phyloP scores from a whole-genome alignment of 2,329 filamentous ascomycete species.

The Stenocarpella maydis region DNA sequence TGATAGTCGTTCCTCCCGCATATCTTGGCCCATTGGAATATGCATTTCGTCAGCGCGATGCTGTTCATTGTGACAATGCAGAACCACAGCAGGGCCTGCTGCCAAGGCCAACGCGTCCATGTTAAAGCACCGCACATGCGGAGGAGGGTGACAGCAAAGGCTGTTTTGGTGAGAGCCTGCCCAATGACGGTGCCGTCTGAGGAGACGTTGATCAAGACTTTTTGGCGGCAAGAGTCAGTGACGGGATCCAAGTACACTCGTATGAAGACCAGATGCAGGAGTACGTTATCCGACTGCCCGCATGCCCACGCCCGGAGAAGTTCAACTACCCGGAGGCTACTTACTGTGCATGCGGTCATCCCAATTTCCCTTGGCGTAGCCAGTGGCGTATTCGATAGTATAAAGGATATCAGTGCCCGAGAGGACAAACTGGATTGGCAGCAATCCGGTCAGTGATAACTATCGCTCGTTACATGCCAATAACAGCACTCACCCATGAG shows the following conservation, averaged over 20 bases:
- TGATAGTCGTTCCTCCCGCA: constrained; percentile 53
- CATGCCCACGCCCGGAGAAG: no score
- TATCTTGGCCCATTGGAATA: constrained; percentile 59
- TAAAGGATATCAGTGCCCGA: constrained; percentile 56
- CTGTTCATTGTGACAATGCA: constrained; percentile 58
- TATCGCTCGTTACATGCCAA: not conserved
- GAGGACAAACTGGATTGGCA: constrained; percentile 47
- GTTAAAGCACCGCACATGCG: constrained; percentile 46
- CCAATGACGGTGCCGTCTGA: constrained; percentile 49
- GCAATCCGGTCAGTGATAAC: not conserved
- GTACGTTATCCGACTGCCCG: not conserved
- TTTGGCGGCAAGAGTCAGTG: not conserved
- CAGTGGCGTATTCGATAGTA: constrained; percentile 55
- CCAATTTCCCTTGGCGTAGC: constrained; percentile 57
- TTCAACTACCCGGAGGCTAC: not conserved
- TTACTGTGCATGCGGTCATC: constrained; percentile 58
- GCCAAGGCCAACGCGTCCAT: constrained; percentile 47
- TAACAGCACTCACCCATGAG: constrained; percentile 45
- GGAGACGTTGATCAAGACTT: constrained; percentile 54
- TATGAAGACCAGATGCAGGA: no score
- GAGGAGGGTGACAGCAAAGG: constrained; percentile 48
- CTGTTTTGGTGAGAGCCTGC: constrained; percentile 49
- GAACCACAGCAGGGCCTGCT: constrained; percentile 55
- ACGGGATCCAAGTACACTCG: no score
- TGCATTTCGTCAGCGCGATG: constrained; percentile 56